These are phyloP conservation scores for Suhomyces atakaporum DNA, from an alignment of 1,139 yeast genomes.

Conservation along the genomic window DNA sequence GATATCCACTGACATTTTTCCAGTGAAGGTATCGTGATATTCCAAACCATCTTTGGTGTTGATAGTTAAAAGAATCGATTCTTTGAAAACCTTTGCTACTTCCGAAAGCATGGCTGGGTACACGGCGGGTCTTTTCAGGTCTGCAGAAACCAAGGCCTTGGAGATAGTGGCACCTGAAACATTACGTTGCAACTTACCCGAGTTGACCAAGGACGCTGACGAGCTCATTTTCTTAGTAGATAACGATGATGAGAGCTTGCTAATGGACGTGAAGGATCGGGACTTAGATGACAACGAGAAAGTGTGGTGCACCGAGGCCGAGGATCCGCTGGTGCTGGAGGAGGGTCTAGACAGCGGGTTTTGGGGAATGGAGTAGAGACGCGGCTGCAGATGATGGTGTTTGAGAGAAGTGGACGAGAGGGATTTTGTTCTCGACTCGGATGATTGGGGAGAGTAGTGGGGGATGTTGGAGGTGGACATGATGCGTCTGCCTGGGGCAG, in stretches of 20 bases:
- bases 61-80: conserved; percentile 69
- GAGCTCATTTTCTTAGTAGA: conserved; percentile 46
- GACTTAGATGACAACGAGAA: conserved; percentile 46
- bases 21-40: conserved; percentile 92
- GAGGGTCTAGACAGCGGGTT: conserved; percentile 15
- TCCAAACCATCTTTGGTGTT: conserved; percentile 92
- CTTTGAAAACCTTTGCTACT: conserved; percentile 80
- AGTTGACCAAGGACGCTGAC: conserved; percentile 32
- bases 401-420: conserved; percentile 18
- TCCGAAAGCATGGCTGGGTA: conserved; percentile 88
- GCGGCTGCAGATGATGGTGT: conserved; percentile 14
- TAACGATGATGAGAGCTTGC: conserved; percentile 42
- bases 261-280: conserved; percentile 45
- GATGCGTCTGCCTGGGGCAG: conserved; percentile 4
- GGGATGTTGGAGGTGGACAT: conserved; percentile 19
- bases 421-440: conserved; percentile 20
- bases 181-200: conserved; percentile 29
- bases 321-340: conserved; percentile 25
- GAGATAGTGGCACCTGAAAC: conserved; percentile 34
- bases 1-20: conserved; percentile 89
- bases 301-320: conserved; percentile 32
- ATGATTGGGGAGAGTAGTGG: no score
- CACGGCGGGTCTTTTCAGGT: conserved; percentile 60
- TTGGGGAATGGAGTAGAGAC: conserved; percentile 12
- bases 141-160: conserved; percentile 42